Percentiles rank a stretch among this genome's conserved stretches.
phyloP scores from a whole-genome alignment of 768 basidiomycete genomes.

The Russula sp. region DNA sequence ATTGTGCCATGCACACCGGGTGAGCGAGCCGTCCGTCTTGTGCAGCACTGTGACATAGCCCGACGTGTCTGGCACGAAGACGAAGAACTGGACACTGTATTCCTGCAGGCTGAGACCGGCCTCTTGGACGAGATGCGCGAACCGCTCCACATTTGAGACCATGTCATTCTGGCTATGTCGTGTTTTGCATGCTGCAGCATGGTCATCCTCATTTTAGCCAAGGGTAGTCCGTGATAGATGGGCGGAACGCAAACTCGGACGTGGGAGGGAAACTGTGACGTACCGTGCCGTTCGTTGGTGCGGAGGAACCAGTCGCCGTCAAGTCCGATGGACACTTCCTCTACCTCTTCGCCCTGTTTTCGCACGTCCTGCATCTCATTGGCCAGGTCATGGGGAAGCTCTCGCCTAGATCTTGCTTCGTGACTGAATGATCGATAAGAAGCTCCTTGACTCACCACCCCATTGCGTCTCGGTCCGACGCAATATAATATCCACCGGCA shows the following conservation, averaged over 20 bases:
- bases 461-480: neutral
- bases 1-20: constrained; percentile 9
- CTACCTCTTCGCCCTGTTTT: constrained; percentile 2
- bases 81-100: constrained; percentile 8
- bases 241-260: neutral
- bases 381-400: constrained; percentile 11
- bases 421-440: neutral
- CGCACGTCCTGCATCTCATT: neutral
- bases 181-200: constrained; percentile 7
- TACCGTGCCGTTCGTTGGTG: constrained; percentile 6
- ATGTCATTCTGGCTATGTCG: neutral
- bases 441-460: constrained; percentile 8
- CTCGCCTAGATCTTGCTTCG: neutral
- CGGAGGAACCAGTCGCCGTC: constrained; percentile 17
- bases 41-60: constrained; percentile 10
- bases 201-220: neutral
- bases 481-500: constrained; percentile 1
- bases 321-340: constrained; percentile 8
- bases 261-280: neutral
- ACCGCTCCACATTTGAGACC: constrained; percentile 8
- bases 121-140: neutral
- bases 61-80: constrained; percentile 4
- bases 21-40: neutral
- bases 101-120: neutral
- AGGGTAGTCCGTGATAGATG: neutral